Conservation (phyloP, 2,329 filamentous ascomycete species). For the Elsinoe batatas region DNA sequence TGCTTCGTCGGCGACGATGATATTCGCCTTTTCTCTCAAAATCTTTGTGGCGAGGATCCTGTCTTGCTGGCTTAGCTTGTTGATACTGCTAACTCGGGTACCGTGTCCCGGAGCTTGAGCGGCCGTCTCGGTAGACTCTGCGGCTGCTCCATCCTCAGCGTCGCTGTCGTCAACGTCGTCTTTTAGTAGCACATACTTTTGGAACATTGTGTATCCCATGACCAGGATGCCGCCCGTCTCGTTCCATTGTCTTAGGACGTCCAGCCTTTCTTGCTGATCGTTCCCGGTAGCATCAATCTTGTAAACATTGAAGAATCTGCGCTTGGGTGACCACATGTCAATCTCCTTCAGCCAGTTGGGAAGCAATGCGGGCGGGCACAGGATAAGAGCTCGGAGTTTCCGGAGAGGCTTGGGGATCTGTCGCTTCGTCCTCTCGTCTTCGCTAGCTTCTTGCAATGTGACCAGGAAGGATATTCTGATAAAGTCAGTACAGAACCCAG, state of each 20-base stretch:
- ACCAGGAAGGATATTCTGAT: conserved; percentile 61
- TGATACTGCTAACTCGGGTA: not conserved
- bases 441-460: conserved; percentile 60
- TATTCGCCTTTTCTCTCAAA: conserved; percentile 52
- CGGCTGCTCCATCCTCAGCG: not conserved
- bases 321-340: conserved; percentile 49
- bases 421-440: conserved; percentile 44
- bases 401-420: conserved; percentile 60
- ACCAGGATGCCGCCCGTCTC: conserved; percentile 61
- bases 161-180: conserved; percentile 25
- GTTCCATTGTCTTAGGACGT: conserved; percentile 50
- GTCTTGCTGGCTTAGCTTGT: conserved; percentile 48
- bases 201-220: conserved; percentile 63
- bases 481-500: no score
- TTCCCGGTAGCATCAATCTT: conserved; percentile 42
- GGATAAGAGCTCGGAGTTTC: conserved; percentile 54
- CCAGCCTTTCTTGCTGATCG: conserved; percentile 29
- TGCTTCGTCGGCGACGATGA: conserved; percentile 79
- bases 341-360: conserved; percentile 80
- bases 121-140: not conserved
- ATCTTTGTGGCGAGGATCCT: conserved; percentile 36
- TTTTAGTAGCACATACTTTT: conserved; percentile 28
- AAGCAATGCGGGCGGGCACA: conserved; percentile 66
- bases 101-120: not conserved
- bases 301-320: conserved; percentile 46